Evolutionary conservation across 768 basidiomycete species (phyloP).

Genomic region (Daedaleopsis sinensis): DNA sequence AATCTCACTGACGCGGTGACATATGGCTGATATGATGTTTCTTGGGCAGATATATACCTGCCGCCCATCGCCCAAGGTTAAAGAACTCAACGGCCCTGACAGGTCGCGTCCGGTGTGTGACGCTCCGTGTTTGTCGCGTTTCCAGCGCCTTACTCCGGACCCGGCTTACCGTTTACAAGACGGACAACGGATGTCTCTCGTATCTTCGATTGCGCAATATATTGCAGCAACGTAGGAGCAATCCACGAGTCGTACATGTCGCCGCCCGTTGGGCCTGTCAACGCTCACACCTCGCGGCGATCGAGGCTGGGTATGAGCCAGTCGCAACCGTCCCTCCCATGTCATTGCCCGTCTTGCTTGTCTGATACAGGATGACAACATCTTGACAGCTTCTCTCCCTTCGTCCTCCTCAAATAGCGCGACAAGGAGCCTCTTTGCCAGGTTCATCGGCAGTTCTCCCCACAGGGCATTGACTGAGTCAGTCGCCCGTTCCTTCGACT

Average conservation of each 20-base stretch:
- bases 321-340: slow-evolving; percentile 18
- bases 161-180: neutral
- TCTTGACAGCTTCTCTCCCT: slow-evolving; percentile 14
- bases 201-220: too few relatives aligned
- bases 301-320: slow-evolving; percentile 10
- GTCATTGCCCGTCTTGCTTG: neutral
- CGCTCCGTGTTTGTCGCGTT: slow-evolving; percentile 15
- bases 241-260: neutral
- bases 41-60: neutral
- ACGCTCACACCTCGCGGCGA: slow-evolving; percentile 8
- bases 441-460: slow-evolving; percentile 19
- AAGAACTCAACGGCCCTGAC: slow-evolving; percentile 1
- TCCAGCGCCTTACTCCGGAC: neutral
- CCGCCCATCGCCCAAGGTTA: neutral
- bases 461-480: slow-evolving; percentile 33
- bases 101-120: slow-evolving; percentile 10
- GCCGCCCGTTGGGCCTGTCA: slow-evolving; percentile 10
- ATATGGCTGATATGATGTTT: too few relatives aligned
- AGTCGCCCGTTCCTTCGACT: slow-evolving; percentile 28
- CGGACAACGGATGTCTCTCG: too few relatives aligned
- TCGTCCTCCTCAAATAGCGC: slow-evolving; percentile 15
- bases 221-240: too few relatives aligned
- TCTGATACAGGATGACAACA: slow-evolving; percentile 13
- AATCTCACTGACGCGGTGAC: too few relatives aligned
- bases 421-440: neutral